phyloP scores from a whole-genome alignment of 371 early-diverging fungal genomes.

The Mucor indicus region DNA sequence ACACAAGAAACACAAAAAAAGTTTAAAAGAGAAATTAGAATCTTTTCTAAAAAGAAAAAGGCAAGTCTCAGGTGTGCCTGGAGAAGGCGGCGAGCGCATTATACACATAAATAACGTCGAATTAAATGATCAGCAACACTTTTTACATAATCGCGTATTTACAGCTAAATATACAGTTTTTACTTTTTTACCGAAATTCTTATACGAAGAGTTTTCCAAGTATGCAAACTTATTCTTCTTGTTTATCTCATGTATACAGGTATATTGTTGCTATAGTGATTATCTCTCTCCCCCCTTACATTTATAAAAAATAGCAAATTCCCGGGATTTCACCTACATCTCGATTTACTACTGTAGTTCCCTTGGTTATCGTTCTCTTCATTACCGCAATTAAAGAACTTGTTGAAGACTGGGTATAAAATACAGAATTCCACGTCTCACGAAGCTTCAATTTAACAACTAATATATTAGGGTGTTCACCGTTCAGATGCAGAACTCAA shows the following conservation, averaged over 20 bases:
- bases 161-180: conserved; percentile 88
- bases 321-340: conserved; percentile 82
- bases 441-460: not conserved
- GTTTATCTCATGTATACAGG: conserved; percentile 82
- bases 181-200: conserved; percentile 90
- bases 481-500: conserved; percentile 76
- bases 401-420: conserved; percentile 86
- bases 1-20: no score
- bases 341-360: conserved; percentile 87
- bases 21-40: no score
- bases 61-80: no score
- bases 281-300: not conserved
- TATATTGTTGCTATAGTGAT: no score
- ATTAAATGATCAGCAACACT: no score
- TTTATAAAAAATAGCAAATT: conserved; percentile 72
- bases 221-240: conserved; percentile 95
- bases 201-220: conserved; percentile 93
- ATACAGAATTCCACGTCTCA: no score
- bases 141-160: no score
- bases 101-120: no score
- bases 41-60: no score
- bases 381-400: conserved; percentile 96
- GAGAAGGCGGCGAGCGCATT: no score
- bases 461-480: conserved; percentile 48
- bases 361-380: conserved; percentile 85